These are phyloP conservation scores for Tolypocladium pustulatum DNA, from an alignment of 2,329 filamentous ascomycete genomes.

Conservation along the genomic window DNA sequence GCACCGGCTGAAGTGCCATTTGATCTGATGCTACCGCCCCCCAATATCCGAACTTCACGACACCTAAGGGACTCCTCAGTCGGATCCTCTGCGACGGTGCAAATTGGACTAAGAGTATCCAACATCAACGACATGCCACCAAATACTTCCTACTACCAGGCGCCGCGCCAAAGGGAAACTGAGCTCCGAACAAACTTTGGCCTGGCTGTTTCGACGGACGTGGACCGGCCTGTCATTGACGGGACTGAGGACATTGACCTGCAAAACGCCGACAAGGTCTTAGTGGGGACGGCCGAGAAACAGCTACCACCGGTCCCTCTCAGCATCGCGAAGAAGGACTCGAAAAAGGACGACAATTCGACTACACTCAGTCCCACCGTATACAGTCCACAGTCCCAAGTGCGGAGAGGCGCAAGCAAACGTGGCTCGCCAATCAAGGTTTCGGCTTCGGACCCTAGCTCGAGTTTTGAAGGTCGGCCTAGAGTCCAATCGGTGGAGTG, in stretches of 20 bases:
- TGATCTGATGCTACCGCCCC: slow-evolving; percentile 27
- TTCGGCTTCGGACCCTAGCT: background rate
- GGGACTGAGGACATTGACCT: background rate
- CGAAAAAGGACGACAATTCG: slow-evolving; percentile 11
- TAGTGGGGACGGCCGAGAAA: background rate
- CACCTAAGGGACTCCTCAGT: slow-evolving; percentile 51
- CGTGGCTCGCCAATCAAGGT: background rate
- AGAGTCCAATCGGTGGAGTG: slow-evolving; percentile 6
- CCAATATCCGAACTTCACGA: slow-evolving; percentile 28
- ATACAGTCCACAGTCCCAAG: slow-evolving; percentile 30
- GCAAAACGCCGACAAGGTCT: background rate
- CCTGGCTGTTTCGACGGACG: slow-evolving; percentile 1
- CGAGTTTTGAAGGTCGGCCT: background rate
- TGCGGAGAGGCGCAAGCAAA: background rate
- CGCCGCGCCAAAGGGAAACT: background rate
- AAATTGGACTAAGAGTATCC: slow-evolving; percentile 60
- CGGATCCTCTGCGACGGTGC: slow-evolving; percentile 56
- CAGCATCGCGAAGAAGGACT: background rate
- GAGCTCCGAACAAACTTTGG: background rate
- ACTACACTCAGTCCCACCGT: slow-evolving; percentile 40
- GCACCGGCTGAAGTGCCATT: background rate
- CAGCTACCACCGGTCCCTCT: slow-evolving; percentile 25
- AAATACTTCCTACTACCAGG: slow-evolving; percentile 8
- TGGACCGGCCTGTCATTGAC: background rate
- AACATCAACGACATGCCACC: slow-evolving; percentile 40